A percentile compares a stretch with the other conserved stretches of the same genome.
Evolutionary conservation across 805 yeast genomes (phyloP).

Genomic region (Schwanniomyces vanrijiae): DNA sequence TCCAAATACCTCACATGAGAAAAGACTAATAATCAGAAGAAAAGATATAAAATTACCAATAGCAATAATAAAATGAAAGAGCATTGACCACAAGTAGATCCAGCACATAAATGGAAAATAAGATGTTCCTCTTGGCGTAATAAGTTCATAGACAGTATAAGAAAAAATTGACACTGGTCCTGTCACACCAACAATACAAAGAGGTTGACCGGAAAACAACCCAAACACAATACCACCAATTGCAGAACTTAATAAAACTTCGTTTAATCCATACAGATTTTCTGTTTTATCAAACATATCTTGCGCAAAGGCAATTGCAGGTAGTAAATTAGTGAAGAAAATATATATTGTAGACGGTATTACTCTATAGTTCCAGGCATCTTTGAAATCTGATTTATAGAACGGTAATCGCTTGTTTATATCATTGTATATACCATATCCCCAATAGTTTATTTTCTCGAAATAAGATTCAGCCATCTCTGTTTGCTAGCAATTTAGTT

Average conservation of each 20-base stretch:
- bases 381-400: slow-evolving; percentile 77
- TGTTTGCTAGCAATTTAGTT: background rate
- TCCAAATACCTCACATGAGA: slow-evolving; percentile 92
- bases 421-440: slow-evolving; percentile 57
- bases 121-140: slow-evolving; percentile 51
- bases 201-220: slow-evolving; percentile 81
- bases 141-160: slow-evolving; percentile 79
- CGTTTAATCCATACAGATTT: slow-evolving; percentile 88
- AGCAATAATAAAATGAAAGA: slow-evolving; percentile 74
- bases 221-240: slow-evolving; percentile 91
- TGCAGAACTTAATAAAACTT: slow-evolving; percentile 79
- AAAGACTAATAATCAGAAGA: slow-evolving; percentile 70
- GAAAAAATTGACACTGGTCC: slow-evolving; percentile 94
- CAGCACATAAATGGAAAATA: slow-evolving; percentile 95
- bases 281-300: slow-evolving; percentile 94
- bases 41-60: slow-evolving; percentile 64
- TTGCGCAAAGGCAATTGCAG: slow-evolving; percentile 95
- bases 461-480: background rate
- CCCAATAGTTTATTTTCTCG: slow-evolving; percentile 20
- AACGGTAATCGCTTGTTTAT: slow-evolving; percentile 56
- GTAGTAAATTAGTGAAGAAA: slow-evolving; percentile 85
- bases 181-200: slow-evolving; percentile 95
- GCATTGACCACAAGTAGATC: slow-evolving; percentile 90
- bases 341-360: slow-evolving; percentile 81
- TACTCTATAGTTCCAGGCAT: slow-evolving; percentile 83